Base-by-base conservation (phyloP, 176 grass and related monocot species). In the Eragrostis curvula region DNA sequence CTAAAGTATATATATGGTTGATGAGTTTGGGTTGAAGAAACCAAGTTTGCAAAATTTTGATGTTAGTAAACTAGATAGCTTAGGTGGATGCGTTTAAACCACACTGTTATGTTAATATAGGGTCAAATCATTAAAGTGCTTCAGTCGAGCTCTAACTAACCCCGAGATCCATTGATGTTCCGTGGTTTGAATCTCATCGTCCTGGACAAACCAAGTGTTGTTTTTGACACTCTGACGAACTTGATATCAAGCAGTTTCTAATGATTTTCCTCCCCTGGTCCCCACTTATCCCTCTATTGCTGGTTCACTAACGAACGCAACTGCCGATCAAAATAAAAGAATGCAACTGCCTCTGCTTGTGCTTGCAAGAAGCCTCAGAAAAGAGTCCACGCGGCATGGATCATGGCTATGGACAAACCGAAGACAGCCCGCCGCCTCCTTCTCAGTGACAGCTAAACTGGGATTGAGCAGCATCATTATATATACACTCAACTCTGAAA, bases 391-490 rank as follows among this genome's bases (percentile, higher is more conserved):
- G 51, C 82, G 73, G 68, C 17, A 48, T 43, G 3, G 24, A 71
- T 60, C 64, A 87, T 68, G 62, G 32, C 25, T 48, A 32, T 32
- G 25, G 49, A 68, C 81, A 74, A 84, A 24, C 58, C 15, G 3
- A 24, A 43, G 75, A 79, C 87, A 84, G 86, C 40, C 75, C 68
- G 81, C 81, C 68, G 75, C 81, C 60, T 84, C 81, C 87, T 20
- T 88, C 75, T 56, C 70, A 68, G 16, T 74, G 75, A 84, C 87
- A 84, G 75, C 87, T 88, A 81, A 36, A 84, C 87, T 84, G 50
- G 74, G 81, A 84, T 84, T 29, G 51, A 17, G 58, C 13, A 3
- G 49, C 69, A 74, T 84, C 60, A 74, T 40, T 84, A 24, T 36
- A 36, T 30, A 41, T 40, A 32, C 24, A 32, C 24, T 45, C 45